Evolutionary conservation across 306 rosid genomes (phyloP).

Genomic region (Corylus americana): DNA sequence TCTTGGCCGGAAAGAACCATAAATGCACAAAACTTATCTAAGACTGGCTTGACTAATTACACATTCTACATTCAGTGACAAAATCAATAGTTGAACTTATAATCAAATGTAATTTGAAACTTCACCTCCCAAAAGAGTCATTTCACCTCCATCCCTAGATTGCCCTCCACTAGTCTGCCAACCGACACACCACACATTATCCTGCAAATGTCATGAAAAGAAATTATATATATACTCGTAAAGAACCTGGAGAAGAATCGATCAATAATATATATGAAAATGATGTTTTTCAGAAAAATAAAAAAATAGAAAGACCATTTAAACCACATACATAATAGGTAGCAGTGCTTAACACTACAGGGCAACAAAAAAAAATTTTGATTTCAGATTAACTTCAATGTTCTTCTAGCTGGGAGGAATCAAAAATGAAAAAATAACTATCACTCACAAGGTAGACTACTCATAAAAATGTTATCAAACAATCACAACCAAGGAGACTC

Average conservation of each 20-base stretch:
- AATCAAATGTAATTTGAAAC: constrained; percentile 11
- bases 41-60: constrained; percentile 5
- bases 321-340: background rate
- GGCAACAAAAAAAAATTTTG: background rate
- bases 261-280: constrained; percentile 9
- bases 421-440: background rate
- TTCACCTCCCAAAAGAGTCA: constrained; percentile 77
- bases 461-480: background rate
- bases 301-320: background rate
- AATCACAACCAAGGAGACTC: background rate
- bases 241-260: constrained; percentile 1
- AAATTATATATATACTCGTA: constrained; percentile 3
- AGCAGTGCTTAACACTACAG: background rate
- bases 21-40: background rate
- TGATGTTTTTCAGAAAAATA: background rate
- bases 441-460: background rate
- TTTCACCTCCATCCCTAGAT: constrained; percentile 43
- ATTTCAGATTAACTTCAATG: background rate
- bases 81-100: constrained; percentile 15
- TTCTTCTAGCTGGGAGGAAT: background rate
- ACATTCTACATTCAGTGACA: constrained; percentile 9
- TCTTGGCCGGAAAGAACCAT: background rate
- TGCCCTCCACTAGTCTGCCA: constrained; percentile 52
- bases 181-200: constrained; percentile 51
- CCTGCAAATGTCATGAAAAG: constrained; percentile 39